A percentile compares a stretch with the other conserved stretches of the same genome.
Conservation (phyloP, 2,329 filamentous ascomycete species). For the Chaetomiaceae sp. region DNA sequence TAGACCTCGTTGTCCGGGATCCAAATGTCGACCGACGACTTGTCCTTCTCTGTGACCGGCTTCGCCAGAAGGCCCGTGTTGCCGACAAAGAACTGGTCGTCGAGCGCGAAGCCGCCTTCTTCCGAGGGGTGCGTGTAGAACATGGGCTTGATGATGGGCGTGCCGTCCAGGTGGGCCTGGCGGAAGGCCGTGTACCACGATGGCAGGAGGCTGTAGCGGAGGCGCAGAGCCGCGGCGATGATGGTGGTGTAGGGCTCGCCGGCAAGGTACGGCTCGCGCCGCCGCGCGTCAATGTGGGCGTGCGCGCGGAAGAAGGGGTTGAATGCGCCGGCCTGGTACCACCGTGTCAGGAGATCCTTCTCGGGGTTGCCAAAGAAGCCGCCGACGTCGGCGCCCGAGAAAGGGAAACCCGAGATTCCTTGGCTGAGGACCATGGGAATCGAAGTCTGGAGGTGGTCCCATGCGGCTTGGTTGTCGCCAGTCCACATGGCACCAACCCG, state of each 20-base stretch:
- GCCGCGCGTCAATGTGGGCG: slow-evolving; percentile 92
- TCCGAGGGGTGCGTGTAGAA: slow-evolving; percentile 87
- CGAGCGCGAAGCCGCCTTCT: slow-evolving; percentile 80
- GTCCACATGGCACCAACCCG: slow-evolving; percentile 96
- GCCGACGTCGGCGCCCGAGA: slow-evolving; percentile 90
- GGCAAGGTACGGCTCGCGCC: slow-evolving; percentile 86
- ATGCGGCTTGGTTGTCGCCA: slow-evolving; percentile 91
- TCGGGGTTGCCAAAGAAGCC: slow-evolving; percentile 98
- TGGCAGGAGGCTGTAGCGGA: slow-evolving; percentile 85
- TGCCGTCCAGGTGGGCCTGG: slow-evolving; percentile 75
- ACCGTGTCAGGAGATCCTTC: slow-evolving; percentile 84
- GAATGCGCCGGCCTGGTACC: slow-evolving; percentile 96
- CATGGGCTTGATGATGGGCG: slow-evolving; percentile 85
- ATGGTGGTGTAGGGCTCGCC: slow-evolving; percentile 82
- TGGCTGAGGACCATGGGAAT: slow-evolving; percentile 93
- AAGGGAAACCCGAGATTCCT: slow-evolving; percentile 89
- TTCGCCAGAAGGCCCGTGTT: slow-evolving; percentile 87
- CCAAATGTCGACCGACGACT: slow-evolving; percentile 71
- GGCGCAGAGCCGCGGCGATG: slow-evolving; percentile 78
- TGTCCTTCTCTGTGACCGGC: slow-evolving; percentile 76
- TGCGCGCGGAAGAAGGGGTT: slow-evolving; percentile 98
- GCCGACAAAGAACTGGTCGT: slow-evolving; percentile 91
- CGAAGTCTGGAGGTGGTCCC: slow-evolving; percentile 84
- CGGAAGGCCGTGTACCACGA: slow-evolving; percentile 98
- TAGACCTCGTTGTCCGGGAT: slow-evolving; percentile 86